Base-by-base conservation (phyloP, 2,329 filamentous ascomycete species). In the Penicillium sp. region DNA sequence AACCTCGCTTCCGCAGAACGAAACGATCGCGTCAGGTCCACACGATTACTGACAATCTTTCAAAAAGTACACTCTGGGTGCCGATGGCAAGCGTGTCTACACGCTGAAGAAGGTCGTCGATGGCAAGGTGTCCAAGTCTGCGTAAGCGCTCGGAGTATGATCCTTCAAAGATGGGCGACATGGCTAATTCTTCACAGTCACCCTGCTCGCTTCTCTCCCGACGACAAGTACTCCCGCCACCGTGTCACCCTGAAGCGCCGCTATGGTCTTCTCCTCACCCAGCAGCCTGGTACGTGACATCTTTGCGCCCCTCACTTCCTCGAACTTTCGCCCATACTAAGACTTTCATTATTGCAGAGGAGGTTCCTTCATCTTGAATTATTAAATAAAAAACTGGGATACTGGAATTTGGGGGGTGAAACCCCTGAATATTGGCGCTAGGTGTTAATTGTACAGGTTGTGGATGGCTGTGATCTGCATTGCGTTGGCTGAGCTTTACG, bases 151-250 rank as follows among this genome's bases (percentile, higher is more conserved):
- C 25, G 28, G 13, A 25, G 5, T 2, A 5, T 27, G 18, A 9
- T 4, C 37, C 3, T 28, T 5, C 3, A 24, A 12, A 9, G 12
- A 7, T 26, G 11, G 8, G 28, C 4, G 9, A 18, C 39, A 8
- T 18, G 12, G 29, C 46, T 48, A 13, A 48, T 37, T 13, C 9
- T 40, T 18, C 9, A 49, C 32, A 54, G 52, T 48, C 91, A 97
- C 76, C 91, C 93, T 40, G 93, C 93, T 38, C 82, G 93, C 60
- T 98, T 97, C 79, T 95, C 89, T 40, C 93, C 93, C 55, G 93
- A 98, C 74, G 93, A 98, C 79, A 95, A 96, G 79, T 97, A 94
- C 81, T 95, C 90, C 65, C 77, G 81, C 67, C 91, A 97, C 76
- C 84, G 93, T 61, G 90, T 97, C 43, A 94, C 90, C 18, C 79